Conservation (phyloP, 192 early-diverging fungal genomes). For the Mortierella antarctica region DNA sequence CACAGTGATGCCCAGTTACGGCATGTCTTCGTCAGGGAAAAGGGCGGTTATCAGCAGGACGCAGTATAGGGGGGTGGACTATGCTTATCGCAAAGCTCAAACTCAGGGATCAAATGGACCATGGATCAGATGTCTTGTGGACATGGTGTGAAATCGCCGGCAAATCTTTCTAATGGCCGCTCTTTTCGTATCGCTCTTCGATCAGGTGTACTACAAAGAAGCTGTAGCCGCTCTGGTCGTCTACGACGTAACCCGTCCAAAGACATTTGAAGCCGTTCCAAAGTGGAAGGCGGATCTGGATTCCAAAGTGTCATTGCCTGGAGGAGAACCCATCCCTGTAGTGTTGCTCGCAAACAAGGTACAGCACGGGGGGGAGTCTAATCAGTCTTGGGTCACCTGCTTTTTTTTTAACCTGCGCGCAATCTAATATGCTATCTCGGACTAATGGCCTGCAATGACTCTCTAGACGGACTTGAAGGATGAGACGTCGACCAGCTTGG, state of each 20-base stretch:
- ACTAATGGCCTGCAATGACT: too few species aligned
- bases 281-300: constrained; percentile 72
- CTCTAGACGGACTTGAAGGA: constrained; percentile 60
- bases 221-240: constrained; percentile 69
- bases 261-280: constrained; percentile 66
- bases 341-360: constrained; percentile 71
- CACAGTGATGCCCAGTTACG: too few species aligned
- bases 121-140: too few species aligned
- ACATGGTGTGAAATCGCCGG: too few species aligned
- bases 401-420: constrained; percentile 5
- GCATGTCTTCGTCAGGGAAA: too few species aligned
- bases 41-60: too few species aligned
- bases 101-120: too few species aligned
- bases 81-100: too few species aligned
- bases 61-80: too few species aligned
- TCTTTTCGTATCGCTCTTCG: background rate
- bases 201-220: constrained; percentile 69
- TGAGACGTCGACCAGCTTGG: constrained; percentile 39
- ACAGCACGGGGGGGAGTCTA: background rate
- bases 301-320: constrained; percentile 64
- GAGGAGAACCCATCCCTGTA: constrained; percentile 64
- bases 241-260: constrained; percentile 66
- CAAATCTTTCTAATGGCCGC: too few species aligned
- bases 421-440: too few species aligned
- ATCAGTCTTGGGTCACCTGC: background rate